Conservation (phyloP, 306 rosid genomes). For the Sophora flavescens region DNA sequence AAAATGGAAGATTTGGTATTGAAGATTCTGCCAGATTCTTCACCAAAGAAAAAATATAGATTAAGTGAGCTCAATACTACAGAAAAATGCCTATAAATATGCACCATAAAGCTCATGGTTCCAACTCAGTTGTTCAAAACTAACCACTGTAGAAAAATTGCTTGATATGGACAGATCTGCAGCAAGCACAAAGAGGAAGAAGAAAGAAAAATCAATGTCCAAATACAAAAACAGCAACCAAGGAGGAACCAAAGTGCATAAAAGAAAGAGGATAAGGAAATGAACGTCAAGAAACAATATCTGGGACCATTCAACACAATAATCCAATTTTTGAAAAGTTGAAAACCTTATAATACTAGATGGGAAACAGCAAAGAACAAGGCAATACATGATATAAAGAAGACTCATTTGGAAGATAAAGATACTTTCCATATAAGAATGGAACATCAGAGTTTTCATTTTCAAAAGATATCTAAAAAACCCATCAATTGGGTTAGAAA, state of each 20-base stretch:
- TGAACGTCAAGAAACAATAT: constrained; percentile 18
- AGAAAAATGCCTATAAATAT: constrained; percentile 41
- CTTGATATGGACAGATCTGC: constrained; percentile 80
- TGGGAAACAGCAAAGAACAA: constrained; percentile 34
- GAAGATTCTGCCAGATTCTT: constrained; percentile 69
- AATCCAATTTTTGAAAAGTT: constrained; percentile 2
- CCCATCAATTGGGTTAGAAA: constrained; percentile 3
- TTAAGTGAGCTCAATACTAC: constrained; percentile 29
- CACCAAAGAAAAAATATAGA: constrained; percentile 54
- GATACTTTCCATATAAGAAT: constrained; percentile 19
- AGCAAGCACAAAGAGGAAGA: constrained; percentile 48
- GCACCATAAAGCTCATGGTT: constrained; percentile 42
- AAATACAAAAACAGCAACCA: constrained; percentile 33
- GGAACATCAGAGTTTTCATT: constrained; percentile 26
- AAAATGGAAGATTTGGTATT: constrained; percentile 61
- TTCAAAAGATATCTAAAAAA: constrained; percentile 18
- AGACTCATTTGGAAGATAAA: constrained; percentile 14
- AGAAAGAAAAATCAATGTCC: constrained; percentile 51
- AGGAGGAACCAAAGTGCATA: constrained; percentile 30
- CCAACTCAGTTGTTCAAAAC: constrained; percentile 51
- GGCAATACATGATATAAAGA: constrained; percentile 11
- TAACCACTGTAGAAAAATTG: constrained; percentile 74
- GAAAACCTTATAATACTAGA: constrained; percentile 33
- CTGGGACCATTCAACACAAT: constrained; percentile 35
- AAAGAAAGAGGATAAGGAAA: constrained; percentile 23